These are phyloP conservation scores for Circinella minor DNA, from an alignment of 371 early-diverging fungal genomes.

Conservation along the genomic window DNA sequence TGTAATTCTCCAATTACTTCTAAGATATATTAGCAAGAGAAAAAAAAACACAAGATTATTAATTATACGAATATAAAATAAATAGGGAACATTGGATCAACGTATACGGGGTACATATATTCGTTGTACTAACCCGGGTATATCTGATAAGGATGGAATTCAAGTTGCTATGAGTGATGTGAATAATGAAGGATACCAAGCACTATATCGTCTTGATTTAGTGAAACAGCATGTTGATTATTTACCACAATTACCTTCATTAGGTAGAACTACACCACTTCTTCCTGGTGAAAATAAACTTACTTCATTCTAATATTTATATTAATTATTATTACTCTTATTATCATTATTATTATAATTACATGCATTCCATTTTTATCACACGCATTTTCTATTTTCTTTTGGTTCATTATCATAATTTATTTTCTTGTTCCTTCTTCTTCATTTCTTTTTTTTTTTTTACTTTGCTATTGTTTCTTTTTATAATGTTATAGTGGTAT, in stretches of 20 bases:
- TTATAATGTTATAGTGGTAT: too few relatives aligned
- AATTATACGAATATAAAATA: background rate
- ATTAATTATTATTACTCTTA: background rate
- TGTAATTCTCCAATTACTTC: slow-evolving; percentile 7
- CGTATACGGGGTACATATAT: slow-evolving; percentile 44
- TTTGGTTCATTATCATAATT: too few relatives aligned
- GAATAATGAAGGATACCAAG: slow-evolving; percentile 43
- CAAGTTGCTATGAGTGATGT: slow-evolving; percentile 53
- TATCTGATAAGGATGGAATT: slow-evolving; percentile 18
- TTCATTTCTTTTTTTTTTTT: too few relatives aligned
- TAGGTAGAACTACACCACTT: background rate
- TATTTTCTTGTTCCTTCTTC: too few relatives aligned
- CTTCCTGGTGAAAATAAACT: background rate
- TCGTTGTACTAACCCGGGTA: slow-evolving; percentile 33
- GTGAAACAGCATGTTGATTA: slow-evolving; percentile 14
- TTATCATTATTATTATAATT: too few relatives aligned
- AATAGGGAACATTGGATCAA: slow-evolving; percentile 45
- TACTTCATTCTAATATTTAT: background rate
- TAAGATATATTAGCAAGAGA: too few relatives aligned
- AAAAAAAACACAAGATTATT: too few relatives aligned
- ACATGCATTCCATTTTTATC: too few relatives aligned
- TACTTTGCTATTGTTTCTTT: too few relatives aligned
- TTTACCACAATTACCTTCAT: slow-evolving; percentile 12
- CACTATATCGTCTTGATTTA: slow-evolving; percentile 38
- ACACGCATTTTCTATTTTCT: too few relatives aligned